phyloP scores from a whole-genome alignment of 768 basidiomycete genomes.

The Russula sp. region DNA sequence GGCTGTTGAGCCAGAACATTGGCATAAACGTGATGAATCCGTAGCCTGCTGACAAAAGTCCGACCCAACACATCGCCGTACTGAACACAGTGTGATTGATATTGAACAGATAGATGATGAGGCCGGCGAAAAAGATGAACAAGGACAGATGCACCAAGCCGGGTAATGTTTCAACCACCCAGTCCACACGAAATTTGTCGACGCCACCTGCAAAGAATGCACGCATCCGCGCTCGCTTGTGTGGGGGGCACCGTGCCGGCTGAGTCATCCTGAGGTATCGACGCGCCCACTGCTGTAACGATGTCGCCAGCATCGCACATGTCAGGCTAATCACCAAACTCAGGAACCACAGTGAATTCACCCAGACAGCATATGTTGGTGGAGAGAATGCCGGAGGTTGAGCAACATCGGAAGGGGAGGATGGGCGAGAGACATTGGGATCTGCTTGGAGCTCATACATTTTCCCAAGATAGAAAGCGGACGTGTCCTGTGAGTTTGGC shows the following conservation, averaged over 20 bases:
- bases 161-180: background rate
- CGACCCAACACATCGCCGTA: background rate
- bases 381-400: background rate
- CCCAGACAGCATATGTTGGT: background rate
- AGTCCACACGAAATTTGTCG: too few relatives aligned
- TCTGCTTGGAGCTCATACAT: background rate
- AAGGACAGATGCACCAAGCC: background rate
- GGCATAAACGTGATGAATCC: background rate
- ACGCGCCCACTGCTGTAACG: background rate
- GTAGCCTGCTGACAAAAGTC: background rate
- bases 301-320: background rate
- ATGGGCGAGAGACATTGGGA: background rate
- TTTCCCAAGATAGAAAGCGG: background rate
- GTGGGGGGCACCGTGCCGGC: too few relatives aligned
- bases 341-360: background rate
- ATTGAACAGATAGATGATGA: background rate
- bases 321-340: background rate
- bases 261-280: background rate
- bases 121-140: background rate
- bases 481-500: background rate
- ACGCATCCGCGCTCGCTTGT: background rate
- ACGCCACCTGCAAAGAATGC: background rate
- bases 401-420: background rate
- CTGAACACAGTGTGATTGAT: background rate
- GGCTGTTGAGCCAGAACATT: background rate